Evolutionary conservation across 345 rosid species (phyloP).

Genomic region (Corymbia maculata): DNA sequence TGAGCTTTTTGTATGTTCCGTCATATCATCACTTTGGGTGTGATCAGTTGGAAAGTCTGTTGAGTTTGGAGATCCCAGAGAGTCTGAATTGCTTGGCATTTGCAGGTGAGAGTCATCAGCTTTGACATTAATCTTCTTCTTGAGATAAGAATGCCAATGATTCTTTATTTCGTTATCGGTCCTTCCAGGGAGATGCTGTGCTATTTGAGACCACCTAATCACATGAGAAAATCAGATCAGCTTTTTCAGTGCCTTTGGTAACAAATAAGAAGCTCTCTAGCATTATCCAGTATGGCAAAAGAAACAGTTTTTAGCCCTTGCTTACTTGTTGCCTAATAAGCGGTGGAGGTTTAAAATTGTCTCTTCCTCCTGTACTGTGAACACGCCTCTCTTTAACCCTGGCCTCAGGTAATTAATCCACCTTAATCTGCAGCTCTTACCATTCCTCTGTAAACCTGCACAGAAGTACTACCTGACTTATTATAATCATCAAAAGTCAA

Average conservation of each 20-base stretch:
- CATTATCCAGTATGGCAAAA: neutral
- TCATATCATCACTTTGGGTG: neutral
- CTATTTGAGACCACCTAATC: conserved; percentile 84
- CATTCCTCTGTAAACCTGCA: conserved; percentile 81
- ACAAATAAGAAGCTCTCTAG: neutral
- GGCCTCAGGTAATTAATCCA: conserved; percentile 96
- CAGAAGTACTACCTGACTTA: neutral
- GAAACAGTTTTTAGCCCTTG: neutral
- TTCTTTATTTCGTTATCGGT: conserved; percentile 95
- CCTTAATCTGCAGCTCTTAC: conserved; percentile 91
- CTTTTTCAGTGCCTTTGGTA: neutral
- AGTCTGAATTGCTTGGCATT: neutral
- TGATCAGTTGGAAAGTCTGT: neutral
- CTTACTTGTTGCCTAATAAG: conserved; percentile 88
- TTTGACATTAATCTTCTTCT: conserved; percentile 1
- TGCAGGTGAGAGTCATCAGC: neutral
- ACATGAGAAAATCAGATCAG: neutral
- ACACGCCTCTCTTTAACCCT: conserved; percentile 64
- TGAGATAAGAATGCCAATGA: conserved; percentile 79
- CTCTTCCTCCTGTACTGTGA: conserved; percentile 58
- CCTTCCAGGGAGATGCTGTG: conserved; percentile 85
- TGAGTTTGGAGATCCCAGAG: neutral
- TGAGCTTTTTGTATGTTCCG: neutral
- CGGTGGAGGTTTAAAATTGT: conserved; percentile 57
- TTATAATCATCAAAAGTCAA: neutral